Percentiles rank a stretch among this genome's conserved stretches.
phyloP scores from a whole-genome alignment of 2,329 filamentous ascomycete genomes.

The Falciphora oryzae region DNA sequence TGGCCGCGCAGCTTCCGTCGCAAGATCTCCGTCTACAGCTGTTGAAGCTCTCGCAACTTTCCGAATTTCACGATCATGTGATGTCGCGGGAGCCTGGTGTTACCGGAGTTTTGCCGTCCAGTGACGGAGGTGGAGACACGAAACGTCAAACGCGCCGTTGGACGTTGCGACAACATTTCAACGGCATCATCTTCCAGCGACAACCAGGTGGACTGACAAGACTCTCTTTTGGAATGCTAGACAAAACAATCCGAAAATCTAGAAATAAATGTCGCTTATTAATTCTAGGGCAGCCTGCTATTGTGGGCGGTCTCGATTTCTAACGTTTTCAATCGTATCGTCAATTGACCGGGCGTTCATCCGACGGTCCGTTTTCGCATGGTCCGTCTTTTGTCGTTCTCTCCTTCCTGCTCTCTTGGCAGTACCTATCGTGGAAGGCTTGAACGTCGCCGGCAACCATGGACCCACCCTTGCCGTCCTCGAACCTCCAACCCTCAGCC shows the following conservation, averaged over 20 bases:
- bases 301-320: too few species aligned
- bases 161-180: not conserved
- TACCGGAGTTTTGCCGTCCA: conserved; percentile 1
- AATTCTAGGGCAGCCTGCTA: too few species aligned
- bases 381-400: not conserved
- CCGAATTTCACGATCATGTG: not conserved
- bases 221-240: too few species aligned
- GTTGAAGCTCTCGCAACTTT: conserved; percentile 1
- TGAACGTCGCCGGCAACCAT: not conserved
- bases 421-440: not conserved
- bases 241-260: too few species aligned
- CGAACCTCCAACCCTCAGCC: not conserved
- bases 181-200: not conserved
- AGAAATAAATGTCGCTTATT: too few species aligned
- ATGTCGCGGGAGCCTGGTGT: not conserved
- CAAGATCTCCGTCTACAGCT: not conserved
- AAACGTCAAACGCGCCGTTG: not conserved
- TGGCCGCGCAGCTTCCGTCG: not conserved
- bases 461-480: not conserved
- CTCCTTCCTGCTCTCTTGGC: not conserved
- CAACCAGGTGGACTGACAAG: too few species aligned
- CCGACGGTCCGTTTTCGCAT: not conserved
- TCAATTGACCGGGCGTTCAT: not conserved
- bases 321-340: not conserved
- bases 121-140: not conserved